phyloP scores from a whole-genome alignment of 2,329 filamentous ascomycete genomes.

The Helminthosporium solani region DNA sequence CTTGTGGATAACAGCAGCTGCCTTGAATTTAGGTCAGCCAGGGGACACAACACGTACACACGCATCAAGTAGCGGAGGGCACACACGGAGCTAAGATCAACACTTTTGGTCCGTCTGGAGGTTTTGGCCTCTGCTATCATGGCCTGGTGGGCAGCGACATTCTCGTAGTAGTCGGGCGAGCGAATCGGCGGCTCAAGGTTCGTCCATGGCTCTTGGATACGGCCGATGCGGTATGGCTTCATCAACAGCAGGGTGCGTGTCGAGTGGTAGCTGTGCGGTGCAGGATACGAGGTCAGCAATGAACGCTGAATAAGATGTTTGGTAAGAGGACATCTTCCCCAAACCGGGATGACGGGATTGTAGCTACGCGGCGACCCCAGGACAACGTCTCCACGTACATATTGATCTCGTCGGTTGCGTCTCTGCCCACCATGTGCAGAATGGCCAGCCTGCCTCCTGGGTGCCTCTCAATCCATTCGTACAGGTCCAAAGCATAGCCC shows the following conservation, averaged over 20 bases:
- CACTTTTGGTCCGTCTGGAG: slow-evolving; percentile 21
- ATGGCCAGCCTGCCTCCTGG: slow-evolving; percentile 62
- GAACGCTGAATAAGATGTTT: slow-evolving; percentile 10
- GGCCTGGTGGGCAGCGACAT: slow-evolving; percentile 16
- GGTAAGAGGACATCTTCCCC: slow-evolving; percentile 4
- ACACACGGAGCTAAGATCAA: slow-evolving; percentile 34
- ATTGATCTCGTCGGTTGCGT: slow-evolving; percentile 61
- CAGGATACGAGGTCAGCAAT: background rate
- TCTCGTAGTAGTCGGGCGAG: slow-evolving; percentile 45
- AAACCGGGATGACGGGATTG: slow-evolving; percentile 9
- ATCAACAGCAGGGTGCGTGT: slow-evolving; percentile 56
- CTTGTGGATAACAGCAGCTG: slow-evolving; percentile 27
- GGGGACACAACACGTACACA: background rate
- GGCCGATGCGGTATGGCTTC: slow-evolving; percentile 62
- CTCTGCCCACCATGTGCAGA: slow-evolving; percentile 61
- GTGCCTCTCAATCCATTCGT: slow-evolving; percentile 60
- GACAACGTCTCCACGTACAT: slow-evolving; percentile 45
- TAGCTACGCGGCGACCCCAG: slow-evolving; percentile 5
- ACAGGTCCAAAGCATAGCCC: slow-evolving; percentile 56
- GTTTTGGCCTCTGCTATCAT: slow-evolving; percentile 8
- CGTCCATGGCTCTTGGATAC: slow-evolving; percentile 56
- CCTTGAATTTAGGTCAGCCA: slow-evolving; percentile 25
- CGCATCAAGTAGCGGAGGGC: slow-evolving; percentile 2
- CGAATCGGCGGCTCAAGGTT: slow-evolving; percentile 62
- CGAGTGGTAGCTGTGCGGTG: slow-evolving; percentile 56